phyloP scores from a whole-genome alignment of 2,329 filamentous ascomycete species.

The Talaromyces rugulosus region DNA sequence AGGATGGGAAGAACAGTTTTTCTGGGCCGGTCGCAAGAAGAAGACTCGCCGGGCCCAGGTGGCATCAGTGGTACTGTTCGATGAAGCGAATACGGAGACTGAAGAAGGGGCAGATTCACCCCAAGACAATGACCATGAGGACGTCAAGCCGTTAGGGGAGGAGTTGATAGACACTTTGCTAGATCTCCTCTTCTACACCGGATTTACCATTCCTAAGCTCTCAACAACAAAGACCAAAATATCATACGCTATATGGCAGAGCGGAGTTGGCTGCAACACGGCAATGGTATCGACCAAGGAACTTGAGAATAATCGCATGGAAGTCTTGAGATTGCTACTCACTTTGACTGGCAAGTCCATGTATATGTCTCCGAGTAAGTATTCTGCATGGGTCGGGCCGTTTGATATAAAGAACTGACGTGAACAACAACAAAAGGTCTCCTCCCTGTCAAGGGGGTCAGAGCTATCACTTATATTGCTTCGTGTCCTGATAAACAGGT shows the following conservation, averaged over 20 bases:
- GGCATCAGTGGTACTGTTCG: conserved; percentile 75
- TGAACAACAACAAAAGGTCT: conserved; percentile 39
- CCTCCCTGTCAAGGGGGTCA: conserved; percentile 77
- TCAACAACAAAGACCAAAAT: conserved; percentile 72
- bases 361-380: conserved; percentile 74
- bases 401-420: background rate
- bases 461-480: conserved; percentile 81
- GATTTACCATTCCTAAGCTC: conserved; percentile 76
- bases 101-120: conserved; percentile 40
- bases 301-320: conserved; percentile 86
- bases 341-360: conserved; percentile 86
- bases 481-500: conserved; percentile 86
- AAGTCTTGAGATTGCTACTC: conserved; percentile 80
- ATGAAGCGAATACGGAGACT: conserved; percentile 60
- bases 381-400: background rate
- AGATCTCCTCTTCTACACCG: conserved; percentile 86
- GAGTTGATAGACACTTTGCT: conserved; percentile 87
- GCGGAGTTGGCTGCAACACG: conserved; percentile 91
- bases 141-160: conserved; percentile 82
- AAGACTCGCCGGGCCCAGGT: conserved; percentile 63
- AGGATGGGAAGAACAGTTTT: conserved; percentile 87
- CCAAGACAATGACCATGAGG: conserved; percentile 64
- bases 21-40: conserved; percentile 75
- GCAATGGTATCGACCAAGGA: conserved; percentile 85
- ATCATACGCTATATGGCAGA: conserved; percentile 95